These are phyloP conservation scores for Kodamaea jinghongensis DNA, from an alignment of 805 yeast genomes.

Conservation along the genomic window DNA sequence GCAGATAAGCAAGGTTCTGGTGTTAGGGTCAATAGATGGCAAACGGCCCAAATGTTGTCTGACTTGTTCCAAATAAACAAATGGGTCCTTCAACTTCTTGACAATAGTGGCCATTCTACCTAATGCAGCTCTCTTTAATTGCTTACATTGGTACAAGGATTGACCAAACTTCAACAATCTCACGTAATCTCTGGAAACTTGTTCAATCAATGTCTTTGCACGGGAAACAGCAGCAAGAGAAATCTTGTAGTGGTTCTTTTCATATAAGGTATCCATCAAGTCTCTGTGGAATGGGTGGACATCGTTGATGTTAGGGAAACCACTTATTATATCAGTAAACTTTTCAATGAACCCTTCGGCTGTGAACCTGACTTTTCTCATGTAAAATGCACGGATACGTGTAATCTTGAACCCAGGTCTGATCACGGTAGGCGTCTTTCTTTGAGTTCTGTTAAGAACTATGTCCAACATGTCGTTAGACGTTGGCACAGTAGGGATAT, in stretches of 20 bases:
- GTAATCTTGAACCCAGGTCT: slow-evolving; percentile 95
- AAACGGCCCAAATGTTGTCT: slow-evolving; percentile 98
- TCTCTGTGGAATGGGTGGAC: slow-evolving; percentile 98
- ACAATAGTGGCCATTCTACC: slow-evolving; percentile 99
- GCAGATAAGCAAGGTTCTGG: slow-evolving; percentile 94
- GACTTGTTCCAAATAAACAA: slow-evolving; percentile 92
- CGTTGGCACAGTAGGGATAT: slow-evolving; percentile 91
- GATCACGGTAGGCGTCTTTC: slow-evolving; percentile 98
- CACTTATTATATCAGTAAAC: slow-evolving; percentile 76
- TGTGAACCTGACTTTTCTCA: slow-evolving; percentile 96
- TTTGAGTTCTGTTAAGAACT: slow-evolving; percentile 94
- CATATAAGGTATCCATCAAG: slow-evolving; percentile 95
- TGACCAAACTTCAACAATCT: slow-evolving; percentile 96
- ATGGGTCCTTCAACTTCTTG: slow-evolving; percentile 92
- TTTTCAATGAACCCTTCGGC: slow-evolving; percentile 96
- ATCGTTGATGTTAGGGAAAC: slow-evolving; percentile 95
- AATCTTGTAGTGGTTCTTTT: slow-evolving; percentile 96
- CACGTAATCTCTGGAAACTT: slow-evolving; percentile 92
- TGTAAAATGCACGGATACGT: slow-evolving; percentile 94
- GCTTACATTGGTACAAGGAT: slow-evolving; percentile 97
- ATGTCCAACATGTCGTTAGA: slow-evolving; percentile 93
- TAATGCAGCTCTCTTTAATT: slow-evolving; percentile 94
- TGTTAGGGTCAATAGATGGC: slow-evolving; percentile 97
- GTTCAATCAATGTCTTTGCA: slow-evolving; percentile 92
- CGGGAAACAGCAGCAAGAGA: slow-evolving; percentile 92